These are phyloP conservation scores for Pythium scleroteichum DNA, from an alignment of 352 stramenopile genomes.

Conservation along the genomic window DNA sequence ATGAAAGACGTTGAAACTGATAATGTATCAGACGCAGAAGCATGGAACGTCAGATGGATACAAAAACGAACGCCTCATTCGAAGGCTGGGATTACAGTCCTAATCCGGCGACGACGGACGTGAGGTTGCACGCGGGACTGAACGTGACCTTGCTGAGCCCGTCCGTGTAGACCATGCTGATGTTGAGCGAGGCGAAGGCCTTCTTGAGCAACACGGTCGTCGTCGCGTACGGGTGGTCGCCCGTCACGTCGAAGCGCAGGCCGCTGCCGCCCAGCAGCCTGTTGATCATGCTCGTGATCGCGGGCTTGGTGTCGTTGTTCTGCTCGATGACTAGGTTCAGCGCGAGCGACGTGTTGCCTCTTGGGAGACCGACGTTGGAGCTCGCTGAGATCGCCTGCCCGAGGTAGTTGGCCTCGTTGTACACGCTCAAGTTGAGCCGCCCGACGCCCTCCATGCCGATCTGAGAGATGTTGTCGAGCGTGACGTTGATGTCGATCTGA, in stretches of 20 bases:
- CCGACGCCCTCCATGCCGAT: slow-evolving; percentile 58
- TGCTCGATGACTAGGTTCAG: slow-evolving; percentile 1
- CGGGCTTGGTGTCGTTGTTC: neutral
- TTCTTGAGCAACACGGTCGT: slow-evolving; percentile 23
- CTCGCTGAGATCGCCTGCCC: slow-evolving; percentile 37
- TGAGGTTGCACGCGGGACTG: slow-evolving; percentile 28
- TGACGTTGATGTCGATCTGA: slow-evolving; percentile 62
- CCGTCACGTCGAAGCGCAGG: slow-evolving; percentile 27
- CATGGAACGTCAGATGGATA: no score
- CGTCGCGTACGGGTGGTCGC: slow-evolving; percentile 27
- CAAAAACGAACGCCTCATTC: no score
- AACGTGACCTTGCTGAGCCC: slow-evolving; percentile 25
- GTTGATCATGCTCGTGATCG: slow-evolving; percentile 7
- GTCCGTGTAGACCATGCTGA: slow-evolving; percentile 30
- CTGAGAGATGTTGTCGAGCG: slow-evolving; percentile 42
- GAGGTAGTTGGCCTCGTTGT: slow-evolving; percentile 60
- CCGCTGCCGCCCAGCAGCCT: slow-evolving; percentile 1
- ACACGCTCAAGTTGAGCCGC: slow-evolving; percentile 62
- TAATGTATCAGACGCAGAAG: no score
- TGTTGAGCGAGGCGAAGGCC: slow-evolving; percentile 33
- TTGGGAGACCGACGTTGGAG: slow-evolving; percentile 7
- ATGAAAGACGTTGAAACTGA: no score
- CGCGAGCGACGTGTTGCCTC: neutral
- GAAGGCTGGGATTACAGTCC: no score
- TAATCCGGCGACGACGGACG: neutral